Evolutionary conservation across 2,329 filamentous ascomycete species (phyloP).

Genomic region (Stachybotrys chlorohalonatus): DNA sequence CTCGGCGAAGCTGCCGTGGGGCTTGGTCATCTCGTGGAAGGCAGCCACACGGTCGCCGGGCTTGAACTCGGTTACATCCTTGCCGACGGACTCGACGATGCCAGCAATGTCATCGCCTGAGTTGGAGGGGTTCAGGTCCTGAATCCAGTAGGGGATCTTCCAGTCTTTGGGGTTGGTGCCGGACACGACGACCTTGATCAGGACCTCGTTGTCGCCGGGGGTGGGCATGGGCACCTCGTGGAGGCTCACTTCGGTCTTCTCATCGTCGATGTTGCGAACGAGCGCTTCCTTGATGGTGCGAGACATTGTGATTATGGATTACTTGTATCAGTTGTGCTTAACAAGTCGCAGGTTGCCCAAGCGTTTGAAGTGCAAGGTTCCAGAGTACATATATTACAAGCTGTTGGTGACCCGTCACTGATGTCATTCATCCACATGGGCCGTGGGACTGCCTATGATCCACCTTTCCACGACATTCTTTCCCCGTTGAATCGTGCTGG

Average conservation of each 20-base stretch:
- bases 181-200: conserved; percentile 9
- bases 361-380: too few relatives aligned
- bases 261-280: not conserved
- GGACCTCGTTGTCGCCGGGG: conserved; percentile 8
- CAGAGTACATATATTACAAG: too few relatives aligned
- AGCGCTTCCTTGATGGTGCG: not conserved
- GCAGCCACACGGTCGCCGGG: conserved; percentile 33
- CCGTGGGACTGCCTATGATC: too few relatives aligned
- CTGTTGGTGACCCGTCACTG: too few relatives aligned
- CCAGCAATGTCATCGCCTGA: conserved; percentile 16
- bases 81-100: conserved; percentile 9
- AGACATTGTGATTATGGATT: not conserved
- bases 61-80: conserved; percentile 8
- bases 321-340: too few relatives aligned
- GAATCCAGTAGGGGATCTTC: conserved; percentile 6
- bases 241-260: not conserved
- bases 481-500: too few relatives aligned
- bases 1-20: conserved; percentile 45
- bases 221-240: not conserved
- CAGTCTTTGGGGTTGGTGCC: conserved; percentile 16
- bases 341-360: too few relatives aligned
- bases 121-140: conserved; percentile 3
- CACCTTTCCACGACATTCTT: too few relatives aligned
- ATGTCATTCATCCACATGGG: too few relatives aligned
- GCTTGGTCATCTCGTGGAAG: conserved; percentile 39